Conservation (phyloP, 768 basidiomycete genomes). For the Suillus subalutaceus region DNA sequence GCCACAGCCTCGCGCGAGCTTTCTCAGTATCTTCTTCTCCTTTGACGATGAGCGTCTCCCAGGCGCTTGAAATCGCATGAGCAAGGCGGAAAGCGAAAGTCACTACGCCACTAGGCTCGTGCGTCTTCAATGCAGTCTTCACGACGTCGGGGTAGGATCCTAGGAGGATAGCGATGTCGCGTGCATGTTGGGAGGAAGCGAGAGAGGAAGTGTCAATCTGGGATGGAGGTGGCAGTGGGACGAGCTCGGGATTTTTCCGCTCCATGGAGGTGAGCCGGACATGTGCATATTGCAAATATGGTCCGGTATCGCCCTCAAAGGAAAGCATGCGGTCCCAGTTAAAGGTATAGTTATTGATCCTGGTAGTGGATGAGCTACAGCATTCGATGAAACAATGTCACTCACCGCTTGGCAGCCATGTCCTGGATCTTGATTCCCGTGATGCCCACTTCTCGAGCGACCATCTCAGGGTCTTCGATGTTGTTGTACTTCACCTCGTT, state of each 20-base stretch:
- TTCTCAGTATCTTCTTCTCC: constrained; percentile 77
- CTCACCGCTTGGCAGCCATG: constrained; percentile 90
- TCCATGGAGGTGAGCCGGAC: constrained; percentile 89
- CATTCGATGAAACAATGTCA: constrained; percentile 1
- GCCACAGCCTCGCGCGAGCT: constrained; percentile 83
- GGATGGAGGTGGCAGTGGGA: constrained; percentile 72
- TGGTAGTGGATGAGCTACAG: constrained; percentile 31
- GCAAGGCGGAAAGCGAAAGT: constrained; percentile 86
- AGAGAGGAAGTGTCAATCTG: constrained; percentile 72
- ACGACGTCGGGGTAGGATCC: constrained; percentile 93
- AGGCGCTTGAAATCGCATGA: constrained; percentile 89
- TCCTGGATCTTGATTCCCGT: constrained; percentile 98
- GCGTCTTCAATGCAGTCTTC: constrained; percentile 77
- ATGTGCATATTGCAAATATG: constrained; percentile 96
- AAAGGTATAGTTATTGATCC: constrained; percentile 95
- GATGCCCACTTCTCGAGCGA: constrained; percentile 84
- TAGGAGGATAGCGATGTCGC: constrained; percentile 86
- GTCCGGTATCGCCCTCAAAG: constrained; percentile 95
- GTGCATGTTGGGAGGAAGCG: constrained; percentile 66
- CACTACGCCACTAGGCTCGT: constrained; percentile 90
- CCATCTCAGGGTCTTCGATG: constrained; percentile 83
- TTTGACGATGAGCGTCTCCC: constrained; percentile 88
- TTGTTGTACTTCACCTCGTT: constrained; percentile 92
- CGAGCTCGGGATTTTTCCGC: constrained; percentile 87
- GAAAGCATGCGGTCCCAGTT: constrained; percentile 94